Base-by-base conservation (phyloP, 331 rosid species). In the Erythrophleum ivorense region DNA sequence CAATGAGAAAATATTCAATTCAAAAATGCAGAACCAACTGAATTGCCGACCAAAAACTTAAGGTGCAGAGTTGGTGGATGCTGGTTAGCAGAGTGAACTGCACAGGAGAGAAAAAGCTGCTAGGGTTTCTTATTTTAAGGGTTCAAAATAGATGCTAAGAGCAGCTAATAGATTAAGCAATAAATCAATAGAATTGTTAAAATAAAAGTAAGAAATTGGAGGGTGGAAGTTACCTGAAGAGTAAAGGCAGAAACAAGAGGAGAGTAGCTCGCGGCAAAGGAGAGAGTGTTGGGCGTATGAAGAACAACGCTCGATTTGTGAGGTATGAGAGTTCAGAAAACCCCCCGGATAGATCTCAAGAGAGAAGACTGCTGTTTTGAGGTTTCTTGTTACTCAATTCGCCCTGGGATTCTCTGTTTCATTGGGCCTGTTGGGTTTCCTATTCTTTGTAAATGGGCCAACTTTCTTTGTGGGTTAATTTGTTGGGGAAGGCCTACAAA, bases 71-170 rank as follows among this genome's bases (percentile, higher is more conserved):
- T 0, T 16, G 58, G 58, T 60, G 6, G 66, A 16, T 11, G 66
- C 7, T 29, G 40, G 66, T 3, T 29, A 11, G 66, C 36, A 58
- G 14, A 58, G 65, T 21, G 36, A 58, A 15, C 14, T 58, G 13
- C 8, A 58, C 3, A 24, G 19, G 13, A 24, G 15, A 57, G 63
- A 57, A 19, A 10, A 33, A 50, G 11, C 9, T 38, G 34, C 73
- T 11, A 68, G 73, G 53, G 73, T 68, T 68, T 43, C 54, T 19
- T 41, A 68, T 68, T 68, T 19, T 33, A 43, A 9, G 36, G 54
- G 16, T 41, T 64, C n/a, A 18, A 6, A 16, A 1, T 38, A 18
- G 49, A 14, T 38, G 15, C 4, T n/a, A 31, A 31, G 33, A 66
- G 54, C 38, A 45, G 21, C 31, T 12, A 69, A 69, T 13, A 19